A percentile compares a stretch with the other conserved stretches of the same genome.
Evolutionary conservation across 2,329 filamentous ascomycete genomes (phyloP).

Genomic region (Clonostachys byssicola): DNA sequence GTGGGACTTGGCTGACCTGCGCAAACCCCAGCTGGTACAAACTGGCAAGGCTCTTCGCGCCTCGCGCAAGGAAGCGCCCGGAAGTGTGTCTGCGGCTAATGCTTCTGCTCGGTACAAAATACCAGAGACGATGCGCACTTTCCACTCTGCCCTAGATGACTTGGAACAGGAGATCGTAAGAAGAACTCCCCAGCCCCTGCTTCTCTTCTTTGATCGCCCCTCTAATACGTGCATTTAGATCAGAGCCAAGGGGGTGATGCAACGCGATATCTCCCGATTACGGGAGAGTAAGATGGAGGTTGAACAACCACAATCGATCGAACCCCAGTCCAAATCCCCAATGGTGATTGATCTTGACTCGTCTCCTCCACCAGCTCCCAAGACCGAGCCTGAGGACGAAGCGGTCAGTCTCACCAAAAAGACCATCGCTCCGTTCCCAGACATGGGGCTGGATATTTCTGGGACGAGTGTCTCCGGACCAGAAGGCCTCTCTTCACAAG

Average conservation of each 20-base stretch:
- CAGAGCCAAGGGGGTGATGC: constrained; percentile 48
- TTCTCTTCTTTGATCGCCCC: too few relatives aligned
- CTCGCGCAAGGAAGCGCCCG: constrained; percentile 38
- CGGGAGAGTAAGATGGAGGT: neutral
- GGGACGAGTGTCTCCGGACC: neutral
- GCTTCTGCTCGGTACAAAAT: constrained; percentile 33
- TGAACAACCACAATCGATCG: constrained; percentile 17
- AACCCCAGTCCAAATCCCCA: constrained; percentile 26
- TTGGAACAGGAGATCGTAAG: constrained; percentile 53
- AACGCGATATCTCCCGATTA: constrained; percentile 39
- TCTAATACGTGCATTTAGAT: constrained; percentile 14
- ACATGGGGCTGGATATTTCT: constrained; percentile 46
- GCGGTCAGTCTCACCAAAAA: constrained; percentile 12
- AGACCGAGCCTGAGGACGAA: constrained; percentile 13
- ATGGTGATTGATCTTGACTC: constrained; percentile 29
- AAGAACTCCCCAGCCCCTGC: too few relatives aligned
- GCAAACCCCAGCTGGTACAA: constrained; percentile 44
- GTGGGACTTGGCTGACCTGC: constrained; percentile 3
- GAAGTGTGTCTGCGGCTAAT: constrained; percentile 23
- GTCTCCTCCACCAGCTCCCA: constrained; percentile 16
- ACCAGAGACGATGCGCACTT: constrained; percentile 38
- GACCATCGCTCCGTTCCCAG: constrained; percentile 49
- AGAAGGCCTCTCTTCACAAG: too few relatives aligned
- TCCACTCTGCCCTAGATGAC: constrained; percentile 51
- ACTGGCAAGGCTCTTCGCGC: constrained; percentile 52